Evolutionary conservation across 768 basidiomycete genomes (phyloP), one percentile per base, ranked within the genome.

Genomic region (Lentinula lateritia): DNA sequence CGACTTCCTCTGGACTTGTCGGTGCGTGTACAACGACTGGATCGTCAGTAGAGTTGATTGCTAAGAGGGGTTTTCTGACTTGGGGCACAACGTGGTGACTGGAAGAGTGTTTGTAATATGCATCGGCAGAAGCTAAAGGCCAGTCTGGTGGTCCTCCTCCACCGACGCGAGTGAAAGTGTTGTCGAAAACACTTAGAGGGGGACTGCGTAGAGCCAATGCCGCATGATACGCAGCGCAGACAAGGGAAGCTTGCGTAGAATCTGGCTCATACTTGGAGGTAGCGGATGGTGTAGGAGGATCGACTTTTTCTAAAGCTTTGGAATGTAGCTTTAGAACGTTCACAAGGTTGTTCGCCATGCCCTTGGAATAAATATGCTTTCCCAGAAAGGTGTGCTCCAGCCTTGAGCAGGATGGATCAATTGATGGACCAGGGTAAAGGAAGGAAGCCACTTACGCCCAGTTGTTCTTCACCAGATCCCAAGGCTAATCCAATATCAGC

Each of bases 301-400:
- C 39, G 2, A 57, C 20, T 50, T 15, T 36, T 35, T 43, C 36
- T 20, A 62, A 45, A 23, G 52, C 35, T 16, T 54, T 50, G 34
- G 55, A 45, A 13, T 92, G 85, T 53, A 78, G 76, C 66, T 74
- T 78, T 61, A 90, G 68, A 48, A 90, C 73, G 41, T 78, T 83
- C 52, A 80, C 74, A 16, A 94, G 76, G 70, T 94, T 95, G 63
- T 76, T 76, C 5, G 85, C 92, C 89, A 95, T 88, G 45, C 83
- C 89, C 69, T 80, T 86, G 12, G 90, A 89, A 69, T 94, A 95
- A 50, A 93, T 67, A 54, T 83, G 73, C 58, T 81, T 83, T 55
- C 85, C 83, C 38, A 86, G 71, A 66, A 82, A 86, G 34, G 80
- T 79, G 48, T 70, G 74, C 48, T 83, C 66, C 39, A 92, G 76